These are phyloP conservation scores for Setomelanomma holmii DNA, from an alignment of 2,329 filamentous ascomycete genomes.

Conservation along the genomic window DNA sequence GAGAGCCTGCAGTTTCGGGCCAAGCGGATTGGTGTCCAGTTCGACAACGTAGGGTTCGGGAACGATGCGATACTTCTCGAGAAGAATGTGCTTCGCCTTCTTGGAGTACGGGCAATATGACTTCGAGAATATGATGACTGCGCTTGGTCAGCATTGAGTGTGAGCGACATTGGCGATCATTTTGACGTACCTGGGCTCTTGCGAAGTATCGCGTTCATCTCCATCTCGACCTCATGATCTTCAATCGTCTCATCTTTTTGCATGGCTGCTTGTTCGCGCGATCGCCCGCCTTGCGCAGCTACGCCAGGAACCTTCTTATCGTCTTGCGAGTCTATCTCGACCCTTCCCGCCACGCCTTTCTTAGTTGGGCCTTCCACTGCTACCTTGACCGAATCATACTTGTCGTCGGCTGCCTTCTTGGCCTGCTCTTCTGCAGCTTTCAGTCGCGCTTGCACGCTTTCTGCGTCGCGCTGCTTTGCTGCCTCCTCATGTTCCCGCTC, in stretches of 20 bases:
- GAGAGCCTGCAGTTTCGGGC: constrained; percentile 72
- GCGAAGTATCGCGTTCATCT: constrained; percentile 81
- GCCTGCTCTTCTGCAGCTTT: constrained; percentile 73
- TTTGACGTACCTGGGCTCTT: constrained; percentile 73
- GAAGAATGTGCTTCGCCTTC: constrained; percentile 82
- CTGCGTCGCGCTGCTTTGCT: constrained; percentile 56
- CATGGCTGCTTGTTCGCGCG: constrained; percentile 47
- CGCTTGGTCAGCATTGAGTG: constrained; percentile 10
- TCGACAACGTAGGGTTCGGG: constrained; percentile 89
- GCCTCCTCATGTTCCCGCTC: constrained; percentile 46
- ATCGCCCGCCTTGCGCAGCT: constrained; percentile 54
- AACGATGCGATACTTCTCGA: constrained; percentile 82
- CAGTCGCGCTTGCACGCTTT: constrained; percentile 66
- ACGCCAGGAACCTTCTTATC: constrained; percentile 46
- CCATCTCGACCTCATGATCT: constrained; percentile 70
- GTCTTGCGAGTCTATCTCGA: constrained; percentile 53
- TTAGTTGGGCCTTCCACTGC: constrained; percentile 49
- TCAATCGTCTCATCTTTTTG: constrained; percentile 62
- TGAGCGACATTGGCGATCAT: neutral
- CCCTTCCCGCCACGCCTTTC: constrained; percentile 62
- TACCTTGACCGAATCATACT: constrained; percentile 59
- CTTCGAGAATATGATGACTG: constrained; percentile 96
- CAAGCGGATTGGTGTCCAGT: constrained; percentile 81
- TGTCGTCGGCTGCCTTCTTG: constrained; percentile 72
- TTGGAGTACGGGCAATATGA: constrained; percentile 88